Percentiles rank a stretch among this genome's conserved stretches.
These are phyloP conservation scores for Xerocomus spinulosus DNA, from an alignment of 768 basidiomycete genomes.

Conservation along the genomic window DNA sequence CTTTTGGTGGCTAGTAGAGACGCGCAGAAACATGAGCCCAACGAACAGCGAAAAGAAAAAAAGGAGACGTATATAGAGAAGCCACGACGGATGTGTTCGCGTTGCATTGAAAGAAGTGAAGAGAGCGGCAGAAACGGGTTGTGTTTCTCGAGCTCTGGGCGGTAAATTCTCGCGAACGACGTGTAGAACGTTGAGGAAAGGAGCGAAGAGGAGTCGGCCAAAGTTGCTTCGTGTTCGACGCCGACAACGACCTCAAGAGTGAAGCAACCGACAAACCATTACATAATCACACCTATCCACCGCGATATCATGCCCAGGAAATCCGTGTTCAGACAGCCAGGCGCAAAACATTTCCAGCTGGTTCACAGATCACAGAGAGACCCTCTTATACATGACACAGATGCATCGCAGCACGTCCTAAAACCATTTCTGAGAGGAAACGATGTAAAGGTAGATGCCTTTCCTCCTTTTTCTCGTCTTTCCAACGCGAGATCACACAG, in stretches of 20 bases:
- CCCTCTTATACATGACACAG: slow-evolving; percentile 90
- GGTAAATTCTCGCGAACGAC: neutral
- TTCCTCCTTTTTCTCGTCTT: neutral
- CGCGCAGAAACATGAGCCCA: slow-evolving; percentile 45
- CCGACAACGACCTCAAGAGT: slow-evolving; percentile 20
- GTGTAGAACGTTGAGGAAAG: slow-evolving; percentile 1
- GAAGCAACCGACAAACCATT: slow-evolving; percentile 27
- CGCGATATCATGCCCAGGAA: slow-evolving; percentile 58
- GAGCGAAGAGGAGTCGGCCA: slow-evolving; percentile 7
- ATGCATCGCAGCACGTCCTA: slow-evolving; percentile 84
- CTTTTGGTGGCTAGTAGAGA: slow-evolving; percentile 92
- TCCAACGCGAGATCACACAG: slow-evolving; percentile 35
- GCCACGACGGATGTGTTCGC: slow-evolving; percentile 75
- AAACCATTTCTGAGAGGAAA: slow-evolving; percentile 77
- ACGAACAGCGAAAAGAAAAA: slow-evolving; percentile 12
- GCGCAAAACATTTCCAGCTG: slow-evolving; percentile 91
- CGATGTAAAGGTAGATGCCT: slow-evolving; percentile 50
- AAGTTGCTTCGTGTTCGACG: slow-evolving; percentile 16
- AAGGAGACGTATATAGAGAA: slow-evolving; percentile 82
- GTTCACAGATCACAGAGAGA: slow-evolving; percentile 95
- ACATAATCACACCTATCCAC: slow-evolving; percentile 20
- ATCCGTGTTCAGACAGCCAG: slow-evolving; percentile 87
- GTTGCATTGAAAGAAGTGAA: slow-evolving; percentile 44
- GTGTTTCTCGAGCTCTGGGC: neutral
- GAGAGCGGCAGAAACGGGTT: neutral